phyloP scores from a whole-genome alignment of 2,329 filamentous ascomycete genomes.

The Aureobasidium sp. region DNA sequence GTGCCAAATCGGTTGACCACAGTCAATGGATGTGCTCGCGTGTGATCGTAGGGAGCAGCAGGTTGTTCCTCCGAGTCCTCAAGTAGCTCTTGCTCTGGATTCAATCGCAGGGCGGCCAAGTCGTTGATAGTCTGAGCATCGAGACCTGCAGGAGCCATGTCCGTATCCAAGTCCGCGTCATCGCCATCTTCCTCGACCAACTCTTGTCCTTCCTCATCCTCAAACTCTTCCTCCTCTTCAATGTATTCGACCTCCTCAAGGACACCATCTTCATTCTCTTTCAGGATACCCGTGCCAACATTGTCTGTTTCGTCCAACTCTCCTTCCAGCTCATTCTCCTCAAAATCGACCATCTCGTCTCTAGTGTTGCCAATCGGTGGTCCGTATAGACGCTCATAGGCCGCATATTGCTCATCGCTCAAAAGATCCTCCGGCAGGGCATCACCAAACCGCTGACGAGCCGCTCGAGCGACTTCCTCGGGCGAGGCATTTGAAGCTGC shows the following conservation, averaged over 20 bases:
- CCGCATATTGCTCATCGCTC: constrained; percentile 59
- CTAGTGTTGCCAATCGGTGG: constrained; percentile 61
- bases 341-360: constrained; percentile 36
- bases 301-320: constrained; percentile 40
- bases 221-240: constrained; percentile 43
- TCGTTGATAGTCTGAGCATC: constrained; percentile 7
- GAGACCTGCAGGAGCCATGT: background rate
- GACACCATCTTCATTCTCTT: constrained; percentile 49
- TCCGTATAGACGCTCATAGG: constrained; percentile 80
- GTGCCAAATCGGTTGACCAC: constrained; percentile 67
- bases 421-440: constrained; percentile 66
- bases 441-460: constrained; percentile 70
- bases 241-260: constrained; percentile 56
- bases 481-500: background rate
- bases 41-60: constrained; percentile 26
- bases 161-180: constrained; percentile 19
- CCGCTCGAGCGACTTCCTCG: constrained; percentile 61
- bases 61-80: constrained; percentile 19
- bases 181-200: constrained; percentile 22
- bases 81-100: constrained; percentile 6
- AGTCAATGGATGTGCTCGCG: constrained; percentile 68
- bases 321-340: constrained; percentile 26
- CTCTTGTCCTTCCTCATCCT: constrained; percentile 22
- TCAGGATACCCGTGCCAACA: constrained; percentile 47
- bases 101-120: background rate